A percentile compares a stretch with the other conserved stretches of the same genome.
Conservation (phyloP, 2,329 filamentous ascomycete species). For the Aureobasidium sp. region DNA sequence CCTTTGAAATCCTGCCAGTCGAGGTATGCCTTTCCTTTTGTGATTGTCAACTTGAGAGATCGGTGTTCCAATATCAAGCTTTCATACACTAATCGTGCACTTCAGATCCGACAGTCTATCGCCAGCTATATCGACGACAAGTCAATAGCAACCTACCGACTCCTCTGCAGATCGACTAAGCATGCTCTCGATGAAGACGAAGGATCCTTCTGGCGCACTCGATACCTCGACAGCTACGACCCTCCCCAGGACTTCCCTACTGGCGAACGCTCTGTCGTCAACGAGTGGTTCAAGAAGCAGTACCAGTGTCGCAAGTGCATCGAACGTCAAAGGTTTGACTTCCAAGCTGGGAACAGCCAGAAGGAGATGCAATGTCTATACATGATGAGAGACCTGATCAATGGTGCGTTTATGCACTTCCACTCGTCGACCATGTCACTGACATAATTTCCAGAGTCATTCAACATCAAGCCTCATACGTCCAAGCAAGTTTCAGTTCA, state of each 20-base stretch:
- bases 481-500: conserved; percentile 8
- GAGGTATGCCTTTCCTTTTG: conserved; percentile 19
- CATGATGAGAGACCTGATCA: conserved; percentile 35
- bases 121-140: conserved; percentile 32
- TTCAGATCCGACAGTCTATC: conserved; percentile 35
- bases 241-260: conserved; percentile 10
- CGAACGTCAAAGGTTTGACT: conserved; percentile 22
- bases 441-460: conserved; percentile 24
- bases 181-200: conserved; percentile 34
- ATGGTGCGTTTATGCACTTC: conserved; percentile 29
- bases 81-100: not conserved
- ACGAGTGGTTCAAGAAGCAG: conserved; percentile 26
- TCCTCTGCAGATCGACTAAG: conserved; percentile 32
- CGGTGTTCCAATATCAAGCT: not conserved
- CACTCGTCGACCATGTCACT: not conserved
- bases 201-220: conserved; percentile 40
- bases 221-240: conserved; percentile 38
- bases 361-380: conserved; percentile 30
- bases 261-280: conserved; percentile 17
- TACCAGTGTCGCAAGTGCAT: conserved; percentile 29
- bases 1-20: conserved; percentile 21
- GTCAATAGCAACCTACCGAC: conserved; percentile 36
- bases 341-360: conserved; percentile 20
- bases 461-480: conserved; percentile 22
- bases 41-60: not conserved